Percentiles rank a stretch among this genome's conserved stretches.
These are phyloP conservation scores for Globisporangium nagaii DNA, from an alignment of 352 stramenopile genomes.

Conservation along the genomic window DNA sequence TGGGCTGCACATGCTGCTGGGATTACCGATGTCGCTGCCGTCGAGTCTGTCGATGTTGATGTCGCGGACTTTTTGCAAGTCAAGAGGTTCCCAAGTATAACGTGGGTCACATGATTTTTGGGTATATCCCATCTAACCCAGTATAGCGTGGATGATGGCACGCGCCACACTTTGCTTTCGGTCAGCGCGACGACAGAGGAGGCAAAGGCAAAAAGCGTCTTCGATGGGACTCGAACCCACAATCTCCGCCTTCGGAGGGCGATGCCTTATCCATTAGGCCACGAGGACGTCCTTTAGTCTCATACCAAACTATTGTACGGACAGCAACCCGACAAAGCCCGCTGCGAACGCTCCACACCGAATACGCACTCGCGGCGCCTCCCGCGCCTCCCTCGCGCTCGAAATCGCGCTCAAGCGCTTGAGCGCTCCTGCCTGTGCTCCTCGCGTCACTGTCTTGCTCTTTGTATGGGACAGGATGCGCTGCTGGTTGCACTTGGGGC, in stretches of 20 bases:
- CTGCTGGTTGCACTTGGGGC: not conserved
- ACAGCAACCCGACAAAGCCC: not conserved
- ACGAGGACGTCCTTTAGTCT: not conserved
- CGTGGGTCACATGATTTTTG: too few species aligned
- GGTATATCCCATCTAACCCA: too few species aligned
- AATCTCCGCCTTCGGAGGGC: slow-evolving; percentile 19
- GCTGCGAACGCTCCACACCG: not conserved
- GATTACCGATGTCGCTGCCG: too few species aligned
- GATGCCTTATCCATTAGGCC: slow-evolving; percentile 17
- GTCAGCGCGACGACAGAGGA: too few species aligned
- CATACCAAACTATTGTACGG: not conserved
- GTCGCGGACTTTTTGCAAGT: too few species aligned
- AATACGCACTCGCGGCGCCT: not conserved
- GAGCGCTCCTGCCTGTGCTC: not conserved
- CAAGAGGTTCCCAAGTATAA: too few species aligned
- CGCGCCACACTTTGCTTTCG: too few species aligned
- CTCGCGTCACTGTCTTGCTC: not conserved
- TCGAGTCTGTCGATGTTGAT: too few species aligned
- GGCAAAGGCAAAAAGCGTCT: slow-evolving; percentile 7
- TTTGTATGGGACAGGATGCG: not conserved
- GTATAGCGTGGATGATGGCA: too few species aligned
- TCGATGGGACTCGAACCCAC: slow-evolving; percentile 17
- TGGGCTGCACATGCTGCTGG: too few species aligned
- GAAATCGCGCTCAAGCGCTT: too few species aligned
- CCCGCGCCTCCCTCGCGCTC: not conserved